Base-by-base conservation (phyloP, 495 filamentous ascomycete genomes). In the Tuber indicum region DNA sequence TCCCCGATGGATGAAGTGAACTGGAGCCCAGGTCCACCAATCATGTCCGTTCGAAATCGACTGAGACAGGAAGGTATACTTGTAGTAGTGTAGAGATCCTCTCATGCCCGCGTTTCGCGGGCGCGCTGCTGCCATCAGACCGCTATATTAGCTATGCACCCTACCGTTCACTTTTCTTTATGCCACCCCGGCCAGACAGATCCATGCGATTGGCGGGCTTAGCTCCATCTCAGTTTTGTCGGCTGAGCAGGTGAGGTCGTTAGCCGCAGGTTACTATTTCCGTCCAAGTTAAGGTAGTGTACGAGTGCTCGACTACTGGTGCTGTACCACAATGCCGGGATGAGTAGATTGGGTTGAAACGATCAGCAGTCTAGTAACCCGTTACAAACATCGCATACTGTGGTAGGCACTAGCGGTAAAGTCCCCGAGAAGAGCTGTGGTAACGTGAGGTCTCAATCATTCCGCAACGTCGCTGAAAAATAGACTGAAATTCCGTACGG, bases 211-310 rank as follows among this genome's bases (percentile, higher is more conserved):
- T 66, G 58, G 58, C 36, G 5, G 58, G 58, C 58, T 66, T 66
- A 66, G 58, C 26, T 66, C 7, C 3, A 66, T 12, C 12, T 32
- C 32, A 12, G 58, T 2, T 12, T 12, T 8, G 14, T 3, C 12
- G 58, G 58, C 14, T 66, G 49, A 58, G 49, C 26, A 9, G 17
- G 58, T 36, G 26, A 66, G 26, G 58, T 66, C 17, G 14, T 66
- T 66, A 66, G 58, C 58, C 58, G 58, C 58, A 66, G 26, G 58
- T 36, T 66, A 66, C 58, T 66, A 36, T 66, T 36, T 66, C 26
- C 26, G 12, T 36, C 14, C 32, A 3, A 6, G n/a, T 32, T 14
- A 16, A 16, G 58, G 8, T 66, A 16, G n/a, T n/a, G n/a, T n/a
- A n/a, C n/a, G 0, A 5, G 4, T 41, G 2, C 39, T 41, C 39